A percentile compares a stretch with the other conserved stretches of the same genome.
Evolutionary conservation across 2,329 filamentous ascomycete species (phyloP).

Genomic region (Talaromyces sp.): DNA sequence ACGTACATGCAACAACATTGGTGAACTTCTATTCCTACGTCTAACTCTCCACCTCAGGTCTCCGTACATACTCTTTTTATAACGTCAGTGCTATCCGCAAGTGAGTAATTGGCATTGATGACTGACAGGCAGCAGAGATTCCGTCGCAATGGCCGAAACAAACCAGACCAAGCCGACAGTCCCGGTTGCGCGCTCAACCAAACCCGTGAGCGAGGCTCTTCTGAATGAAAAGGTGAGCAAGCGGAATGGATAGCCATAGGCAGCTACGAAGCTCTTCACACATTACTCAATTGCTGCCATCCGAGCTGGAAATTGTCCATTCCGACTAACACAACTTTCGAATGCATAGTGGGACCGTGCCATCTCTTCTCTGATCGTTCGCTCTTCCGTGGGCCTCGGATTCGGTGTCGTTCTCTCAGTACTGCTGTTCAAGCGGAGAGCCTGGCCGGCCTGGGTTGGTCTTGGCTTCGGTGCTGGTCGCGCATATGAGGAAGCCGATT

Average conservation of each 20-base stretch:
- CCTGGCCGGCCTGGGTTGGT: conserved; percentile 95
- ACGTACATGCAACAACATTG: conserved; percentile 3
- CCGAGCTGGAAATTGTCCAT: background rate
- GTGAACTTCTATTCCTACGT: background rate
- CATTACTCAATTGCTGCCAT: background rate
- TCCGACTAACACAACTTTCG: conserved; percentile 14
- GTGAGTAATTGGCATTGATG: background rate
- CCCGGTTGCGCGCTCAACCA: conserved; percentile 64
- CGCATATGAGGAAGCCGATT: conserved; percentile 98
- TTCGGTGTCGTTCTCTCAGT: conserved; percentile 99
- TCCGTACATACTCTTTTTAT: conserved; percentile 2
- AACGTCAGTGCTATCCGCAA: background rate
- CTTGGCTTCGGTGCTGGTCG: conserved; percentile 92
- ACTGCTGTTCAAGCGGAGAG: conserved; percentile 93
- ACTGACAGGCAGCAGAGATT: conserved; percentile 1
- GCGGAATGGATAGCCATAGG: background rate
- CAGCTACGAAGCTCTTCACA: too few relatives aligned
- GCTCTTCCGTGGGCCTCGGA: conserved; percentile 88
- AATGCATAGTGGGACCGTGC: conserved; percentile 86
- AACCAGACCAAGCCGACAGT: conserved; percentile 56
- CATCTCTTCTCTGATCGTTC: conserved; percentile 94
- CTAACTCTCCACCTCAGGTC: background rate
- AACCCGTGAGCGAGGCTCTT: conserved; percentile 92
- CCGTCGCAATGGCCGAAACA: conserved; percentile 54
- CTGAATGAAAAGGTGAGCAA: conserved; percentile 91